Evolutionary conservation across 1,139 yeast species (phyloP).

Genomic region (Geotrichum histeridarum): DNA sequence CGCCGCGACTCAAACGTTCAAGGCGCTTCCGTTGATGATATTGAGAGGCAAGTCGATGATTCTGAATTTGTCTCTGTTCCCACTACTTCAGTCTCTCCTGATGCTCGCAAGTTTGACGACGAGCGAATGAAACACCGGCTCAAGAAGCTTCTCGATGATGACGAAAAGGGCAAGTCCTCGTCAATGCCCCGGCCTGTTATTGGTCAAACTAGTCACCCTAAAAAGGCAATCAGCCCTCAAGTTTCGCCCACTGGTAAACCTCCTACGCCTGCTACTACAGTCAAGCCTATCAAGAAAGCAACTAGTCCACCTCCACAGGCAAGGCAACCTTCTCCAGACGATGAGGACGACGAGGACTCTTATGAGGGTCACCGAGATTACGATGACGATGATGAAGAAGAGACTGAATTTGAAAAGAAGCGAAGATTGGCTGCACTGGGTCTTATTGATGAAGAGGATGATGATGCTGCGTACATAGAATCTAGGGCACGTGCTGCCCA

Average conservation of each 20-base stretch:
- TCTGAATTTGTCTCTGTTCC: not conserved
- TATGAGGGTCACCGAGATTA: not conserved
- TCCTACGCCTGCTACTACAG: not conserved
- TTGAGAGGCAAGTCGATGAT: slow-evolving; percentile 23
- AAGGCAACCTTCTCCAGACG: not conserved
- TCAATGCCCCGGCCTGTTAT: not conserved
- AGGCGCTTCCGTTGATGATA: slow-evolving; percentile 17
- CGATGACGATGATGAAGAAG: slow-evolving; percentile 1
- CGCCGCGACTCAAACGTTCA: slow-evolving; percentile 1
- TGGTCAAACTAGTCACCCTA: not conserved
- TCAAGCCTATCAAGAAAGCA: not conserved
- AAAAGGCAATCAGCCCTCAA: not conserved
- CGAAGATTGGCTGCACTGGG: slow-evolving; percentile 1
- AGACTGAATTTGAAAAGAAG: not conserved
- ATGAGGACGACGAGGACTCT: not conserved
- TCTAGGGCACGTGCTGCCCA: not conserved
- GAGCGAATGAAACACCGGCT: slow-evolving; percentile 13
- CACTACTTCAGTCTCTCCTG: not conserved
- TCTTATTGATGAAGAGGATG: not conserved
- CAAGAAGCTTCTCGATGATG: not conserved
- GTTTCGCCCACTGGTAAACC: not conserved
- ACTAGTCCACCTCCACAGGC: not conserved
- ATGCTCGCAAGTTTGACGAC: slow-evolving; percentile 2
- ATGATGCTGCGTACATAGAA: not conserved
- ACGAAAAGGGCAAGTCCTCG: not conserved